A percentile compares a stretch with the other conserved stretches of the same genome.
These are phyloP conservation scores for Rosa chinensis DNA, from an alignment of 306 rosid species.

Conservation along the genomic window DNA sequence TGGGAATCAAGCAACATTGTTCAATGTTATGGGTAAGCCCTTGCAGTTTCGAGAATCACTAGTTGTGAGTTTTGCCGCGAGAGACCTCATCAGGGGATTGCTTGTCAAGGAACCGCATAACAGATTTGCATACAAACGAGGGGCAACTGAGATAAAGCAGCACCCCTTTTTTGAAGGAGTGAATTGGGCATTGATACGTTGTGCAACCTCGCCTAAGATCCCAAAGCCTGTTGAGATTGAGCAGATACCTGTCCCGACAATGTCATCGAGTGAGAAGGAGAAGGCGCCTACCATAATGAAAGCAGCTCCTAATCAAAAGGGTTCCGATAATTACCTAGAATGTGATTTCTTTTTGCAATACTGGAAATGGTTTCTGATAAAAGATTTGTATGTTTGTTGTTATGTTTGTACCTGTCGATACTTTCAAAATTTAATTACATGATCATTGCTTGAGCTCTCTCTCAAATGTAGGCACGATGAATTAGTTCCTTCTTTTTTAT, in stretches of 20 bases:
- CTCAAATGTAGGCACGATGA: constrained; percentile 22
- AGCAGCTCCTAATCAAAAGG: constrained; percentile 62
- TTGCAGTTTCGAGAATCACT: constrained; percentile 90
- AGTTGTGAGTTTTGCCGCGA: constrained; percentile 85
- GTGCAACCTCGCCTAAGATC: constrained; percentile 93
- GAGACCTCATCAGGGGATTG: constrained; percentile 89
- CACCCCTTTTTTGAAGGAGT: constrained; percentile 97
- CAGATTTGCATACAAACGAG: constrained; percentile 86
- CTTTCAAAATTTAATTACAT: constrained; percentile 52
- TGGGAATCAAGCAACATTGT: constrained; percentile 83
- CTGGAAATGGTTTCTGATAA: constrained; percentile 47
- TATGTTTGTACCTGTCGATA: constrained; percentile 35
- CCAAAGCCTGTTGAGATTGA: constrained; percentile 82
- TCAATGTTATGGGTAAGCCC: constrained; percentile 87
- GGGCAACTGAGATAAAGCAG: constrained; percentile 90
- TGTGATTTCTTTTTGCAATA: constrained; percentile 90
- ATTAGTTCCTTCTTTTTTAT: neutral
- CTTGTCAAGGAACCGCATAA: constrained; percentile 93
- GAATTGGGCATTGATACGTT: constrained; percentile 95
- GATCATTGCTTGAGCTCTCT: constrained; percentile 27
- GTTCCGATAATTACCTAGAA: constrained; percentile 86
- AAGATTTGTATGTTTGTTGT: constrained; percentile 59
- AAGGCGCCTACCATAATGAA: constrained; percentile 28
- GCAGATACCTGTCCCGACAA: constrained; percentile 64
- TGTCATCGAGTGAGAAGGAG: constrained; percentile 66